Evolutionary conservation across 2,329 filamentous ascomycete species (phyloP).

Genomic region (Monilinia vaccinii-corymbosi): DNA sequence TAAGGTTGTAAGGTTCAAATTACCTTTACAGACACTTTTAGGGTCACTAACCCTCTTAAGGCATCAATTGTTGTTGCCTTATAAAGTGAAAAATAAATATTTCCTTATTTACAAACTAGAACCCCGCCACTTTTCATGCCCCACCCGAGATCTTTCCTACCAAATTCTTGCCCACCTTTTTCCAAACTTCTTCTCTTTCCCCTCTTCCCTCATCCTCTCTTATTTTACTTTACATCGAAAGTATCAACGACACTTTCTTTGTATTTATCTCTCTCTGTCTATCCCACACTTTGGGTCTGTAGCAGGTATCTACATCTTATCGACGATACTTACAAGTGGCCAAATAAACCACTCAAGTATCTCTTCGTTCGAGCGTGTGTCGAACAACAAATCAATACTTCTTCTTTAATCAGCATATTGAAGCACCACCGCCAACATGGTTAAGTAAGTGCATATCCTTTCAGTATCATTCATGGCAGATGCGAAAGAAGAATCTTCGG

Average conservation of each 20-base stretch:
- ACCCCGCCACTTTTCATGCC: not conserved
- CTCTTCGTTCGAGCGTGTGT: constrained; percentile 12
- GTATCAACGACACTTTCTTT: constrained; percentile 21
- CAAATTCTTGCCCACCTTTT: constrained; percentile 9
- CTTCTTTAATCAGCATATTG: constrained; percentile 30
- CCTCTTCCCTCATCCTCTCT: constrained; percentile 11
- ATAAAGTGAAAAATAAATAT: not conserved
- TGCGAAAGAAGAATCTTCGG: not conserved
- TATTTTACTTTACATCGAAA: constrained; percentile 18
- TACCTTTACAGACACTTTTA: not conserved
- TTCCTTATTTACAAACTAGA: not conserved
- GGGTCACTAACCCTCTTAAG: not conserved
- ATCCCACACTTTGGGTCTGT: constrained; percentile 23
- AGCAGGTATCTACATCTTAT: constrained; percentile 14
- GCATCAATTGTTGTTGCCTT: not conserved
- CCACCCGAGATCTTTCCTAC: constrained; percentile 7
- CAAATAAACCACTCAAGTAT: not conserved
- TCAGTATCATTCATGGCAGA: not conserved
- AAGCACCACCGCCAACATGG: constrained; percentile 89
- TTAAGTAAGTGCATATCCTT: constrained; percentile 72
- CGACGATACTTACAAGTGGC: constrained; percentile 11
- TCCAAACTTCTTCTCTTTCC: constrained; percentile 1
- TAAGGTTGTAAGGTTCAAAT: too few relatives aligned
- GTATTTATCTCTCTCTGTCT: constrained; percentile 19
- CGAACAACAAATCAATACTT: constrained; percentile 9